Percentiles rank a stretch among this genome's conserved stretches.
Conservation (phyloP, 2,329 filamentous ascomycete genomes). For the Calonectria henricotiae region DNA sequence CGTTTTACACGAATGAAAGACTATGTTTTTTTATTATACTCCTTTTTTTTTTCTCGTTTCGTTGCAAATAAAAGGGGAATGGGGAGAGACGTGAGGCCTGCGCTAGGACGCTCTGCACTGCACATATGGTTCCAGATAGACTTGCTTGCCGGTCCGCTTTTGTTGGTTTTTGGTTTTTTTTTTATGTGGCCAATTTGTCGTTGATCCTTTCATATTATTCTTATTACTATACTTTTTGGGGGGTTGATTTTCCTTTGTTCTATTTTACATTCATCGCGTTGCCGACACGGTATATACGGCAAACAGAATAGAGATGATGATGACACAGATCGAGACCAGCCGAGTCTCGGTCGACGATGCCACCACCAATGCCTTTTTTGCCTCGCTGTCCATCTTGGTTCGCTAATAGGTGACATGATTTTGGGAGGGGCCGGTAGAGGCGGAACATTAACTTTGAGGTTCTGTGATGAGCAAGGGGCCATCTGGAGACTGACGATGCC, state of each 20-base stretch:
- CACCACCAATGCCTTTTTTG: slow-evolving; percentile 43
- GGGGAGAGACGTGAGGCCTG: slow-evolving; percentile 28
- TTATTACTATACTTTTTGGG: slow-evolving; percentile 36
- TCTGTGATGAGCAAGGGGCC: slow-evolving; percentile 18
- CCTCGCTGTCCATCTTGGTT: slow-evolving; percentile 40
- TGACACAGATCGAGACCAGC: slow-evolving; percentile 48
- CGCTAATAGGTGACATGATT: slow-evolving; percentile 25
- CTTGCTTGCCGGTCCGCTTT: slow-evolving; percentile 43
- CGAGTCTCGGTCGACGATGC: slow-evolving; percentile 50
- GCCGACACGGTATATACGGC: slow-evolving; percentile 38
- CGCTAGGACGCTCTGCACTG: slow-evolving; percentile 35
- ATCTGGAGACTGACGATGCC: slow-evolving; percentile 22
- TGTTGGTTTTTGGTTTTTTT: slow-evolving; percentile 26
- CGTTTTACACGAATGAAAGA: slow-evolving; percentile 31
- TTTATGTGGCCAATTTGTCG: slow-evolving; percentile 36
- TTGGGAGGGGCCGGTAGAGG: slow-evolving; percentile 16
- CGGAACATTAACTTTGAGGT: slow-evolving; percentile 24
- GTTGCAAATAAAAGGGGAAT: slow-evolving; percentile 39
- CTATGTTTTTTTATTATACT: neutral
- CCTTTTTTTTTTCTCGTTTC: neutral
- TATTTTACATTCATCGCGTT: slow-evolving; percentile 33
- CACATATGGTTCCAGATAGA: slow-evolving; percentile 48
- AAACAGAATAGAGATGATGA: slow-evolving; percentile 51
- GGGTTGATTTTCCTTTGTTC: slow-evolving; percentile 37
- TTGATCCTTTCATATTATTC: slow-evolving; percentile 36